A percentile compares a stretch with the other conserved stretches of the same genome.
phyloP scores from a whole-genome alignment of 768 basidiomycete genomes.

The Infundibulicybe gibba region DNA sequence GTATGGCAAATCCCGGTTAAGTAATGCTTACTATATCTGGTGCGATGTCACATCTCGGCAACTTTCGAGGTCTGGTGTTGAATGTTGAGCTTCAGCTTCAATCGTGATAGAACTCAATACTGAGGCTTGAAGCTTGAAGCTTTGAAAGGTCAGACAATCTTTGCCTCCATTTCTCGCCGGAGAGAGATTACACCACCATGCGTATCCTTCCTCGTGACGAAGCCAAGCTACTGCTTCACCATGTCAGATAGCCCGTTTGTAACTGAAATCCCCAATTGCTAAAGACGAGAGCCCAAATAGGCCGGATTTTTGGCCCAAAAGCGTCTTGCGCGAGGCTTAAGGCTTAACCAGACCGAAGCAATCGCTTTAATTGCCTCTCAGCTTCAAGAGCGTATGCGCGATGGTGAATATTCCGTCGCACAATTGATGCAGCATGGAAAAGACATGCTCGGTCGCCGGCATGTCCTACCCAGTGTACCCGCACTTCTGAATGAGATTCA shows the following conservation, averaged over 20 bases:
- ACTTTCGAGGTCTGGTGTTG: too few species aligned
- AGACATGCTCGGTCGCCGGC: conserved; percentile 78
- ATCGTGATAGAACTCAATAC: too few species aligned
- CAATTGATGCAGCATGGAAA: conserved; percentile 96
- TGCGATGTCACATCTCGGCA: too few species aligned
- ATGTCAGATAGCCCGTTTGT: conserved; percentile 29
- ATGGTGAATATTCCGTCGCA: conserved; percentile 82
- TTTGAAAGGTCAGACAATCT: too few species aligned
- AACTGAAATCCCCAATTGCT: conserved; percentile 2
- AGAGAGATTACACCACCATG: conserved; percentile 34
- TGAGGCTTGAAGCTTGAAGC: too few species aligned
- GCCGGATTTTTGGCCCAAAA: conserved; percentile 90
- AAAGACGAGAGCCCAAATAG: conserved; percentile 28
- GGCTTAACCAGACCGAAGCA: conserved; percentile 85
- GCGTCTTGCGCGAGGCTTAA: conserved; percentile 89
- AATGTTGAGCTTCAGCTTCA: too few species aligned
- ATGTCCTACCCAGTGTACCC: conserved; percentile 83
- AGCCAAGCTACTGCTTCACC: conserved; percentile 72
- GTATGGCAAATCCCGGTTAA: too few species aligned
- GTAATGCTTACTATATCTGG: too few species aligned
- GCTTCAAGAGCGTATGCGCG: conserved; percentile 90
- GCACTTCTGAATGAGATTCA: conserved; percentile 81
- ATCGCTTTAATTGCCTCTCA: conserved; percentile 88
- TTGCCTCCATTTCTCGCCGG: too few species aligned
- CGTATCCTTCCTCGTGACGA: conserved; percentile 72